phyloP scores from a whole-genome alignment of 106 monocot species.

The Gastrodia elata region DNA sequence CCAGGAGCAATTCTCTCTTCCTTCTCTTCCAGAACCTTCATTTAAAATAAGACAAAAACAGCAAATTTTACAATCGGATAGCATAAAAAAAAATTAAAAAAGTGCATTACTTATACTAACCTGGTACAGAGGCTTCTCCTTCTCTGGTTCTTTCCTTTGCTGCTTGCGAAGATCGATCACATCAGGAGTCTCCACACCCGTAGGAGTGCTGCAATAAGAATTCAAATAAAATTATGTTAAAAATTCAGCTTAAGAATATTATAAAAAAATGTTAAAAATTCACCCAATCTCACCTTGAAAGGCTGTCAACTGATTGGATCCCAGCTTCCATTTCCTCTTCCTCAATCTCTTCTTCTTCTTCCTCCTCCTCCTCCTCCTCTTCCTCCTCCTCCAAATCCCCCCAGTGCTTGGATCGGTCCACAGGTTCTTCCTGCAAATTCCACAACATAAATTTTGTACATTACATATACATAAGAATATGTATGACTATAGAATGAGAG shows the following conservation, averaged over 20 bases:
- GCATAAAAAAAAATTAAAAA: background rate
- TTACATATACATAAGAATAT: background rate
- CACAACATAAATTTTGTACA: background rate
- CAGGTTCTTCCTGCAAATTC: conserved; percentile 87
- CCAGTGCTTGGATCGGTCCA: conserved; percentile 96
- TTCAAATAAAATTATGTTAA: conserved; percentile 2
- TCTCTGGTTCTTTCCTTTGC: conserved; percentile 95
- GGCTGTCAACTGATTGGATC: conserved; percentile 91
- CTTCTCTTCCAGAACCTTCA: conserved; percentile 93
- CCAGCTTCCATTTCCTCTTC: conserved; percentile 93
- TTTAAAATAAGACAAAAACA: background rate
- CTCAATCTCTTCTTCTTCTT: conserved; percentile 73
- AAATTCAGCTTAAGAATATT: background rate
- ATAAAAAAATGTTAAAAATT: background rate
- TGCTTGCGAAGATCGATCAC: conserved; percentile 98
- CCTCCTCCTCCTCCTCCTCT: conserved; percentile 87
- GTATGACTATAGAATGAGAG: background rate
- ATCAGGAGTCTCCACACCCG: conserved; percentile 98
- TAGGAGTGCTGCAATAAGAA: conserved; percentile 59
- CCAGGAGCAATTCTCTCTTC: conserved; percentile 96
- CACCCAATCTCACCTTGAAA: conserved; percentile 89
- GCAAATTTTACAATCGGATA: too few species aligned
- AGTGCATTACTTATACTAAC: conserved; percentile 41
- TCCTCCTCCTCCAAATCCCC: conserved; percentile 98
- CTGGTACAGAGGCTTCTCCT: conserved; percentile 84